Conservation (phyloP, 495 filamentous ascomycete genomes). For the Pyronema omphalodes region DNA sequence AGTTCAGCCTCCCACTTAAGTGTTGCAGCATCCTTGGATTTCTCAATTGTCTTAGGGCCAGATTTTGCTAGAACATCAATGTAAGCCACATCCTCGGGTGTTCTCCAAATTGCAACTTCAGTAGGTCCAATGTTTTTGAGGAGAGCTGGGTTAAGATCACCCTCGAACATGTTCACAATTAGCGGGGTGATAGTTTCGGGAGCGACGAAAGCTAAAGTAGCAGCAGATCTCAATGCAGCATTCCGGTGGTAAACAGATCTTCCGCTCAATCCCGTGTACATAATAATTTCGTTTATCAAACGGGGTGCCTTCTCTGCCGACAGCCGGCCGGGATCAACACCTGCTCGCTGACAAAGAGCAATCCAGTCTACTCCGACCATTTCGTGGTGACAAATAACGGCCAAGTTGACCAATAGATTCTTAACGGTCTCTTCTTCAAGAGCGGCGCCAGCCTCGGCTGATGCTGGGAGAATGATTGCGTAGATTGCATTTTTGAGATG, state of each 20-base stretch:
- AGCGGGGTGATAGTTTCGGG: constrained; percentile 62
- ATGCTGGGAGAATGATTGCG: constrained; percentile 43
- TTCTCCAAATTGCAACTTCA: constrained; percentile 80
- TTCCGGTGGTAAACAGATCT: constrained; percentile 31
- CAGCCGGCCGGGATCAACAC: constrained; percentile 65
- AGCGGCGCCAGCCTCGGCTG: constrained; percentile 26
- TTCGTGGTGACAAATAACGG: constrained; percentile 60
- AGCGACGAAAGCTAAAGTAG: constrained; percentile 83
- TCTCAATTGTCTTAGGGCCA: constrained; percentile 54
- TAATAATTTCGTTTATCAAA: constrained; percentile 16
- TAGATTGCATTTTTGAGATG: constrained; percentile 46
- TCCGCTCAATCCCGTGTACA: constrained; percentile 22
- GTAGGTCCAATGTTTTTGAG: constrained; percentile 55
- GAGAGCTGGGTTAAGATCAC: constrained; percentile 48
- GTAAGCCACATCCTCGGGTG: constrained; percentile 68
- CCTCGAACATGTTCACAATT: constrained; percentile 50
- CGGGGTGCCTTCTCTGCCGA: constrained; percentile 33
- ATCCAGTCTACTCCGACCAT: constrained; percentile 75
- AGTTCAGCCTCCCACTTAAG: constrained; percentile 94
- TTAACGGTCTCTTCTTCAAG: constrained; percentile 32
- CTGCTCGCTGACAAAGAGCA: constrained; percentile 54
- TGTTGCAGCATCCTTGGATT: constrained; percentile 74
- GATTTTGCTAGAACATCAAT: constrained; percentile 65
- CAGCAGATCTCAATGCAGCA: constrained; percentile 63
- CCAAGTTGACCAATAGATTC: constrained; percentile 47